These are phyloP conservation scores for Castanopsis chinensis DNA, from an alignment of 306 rosid genomes.

Conservation along the genomic window DNA sequence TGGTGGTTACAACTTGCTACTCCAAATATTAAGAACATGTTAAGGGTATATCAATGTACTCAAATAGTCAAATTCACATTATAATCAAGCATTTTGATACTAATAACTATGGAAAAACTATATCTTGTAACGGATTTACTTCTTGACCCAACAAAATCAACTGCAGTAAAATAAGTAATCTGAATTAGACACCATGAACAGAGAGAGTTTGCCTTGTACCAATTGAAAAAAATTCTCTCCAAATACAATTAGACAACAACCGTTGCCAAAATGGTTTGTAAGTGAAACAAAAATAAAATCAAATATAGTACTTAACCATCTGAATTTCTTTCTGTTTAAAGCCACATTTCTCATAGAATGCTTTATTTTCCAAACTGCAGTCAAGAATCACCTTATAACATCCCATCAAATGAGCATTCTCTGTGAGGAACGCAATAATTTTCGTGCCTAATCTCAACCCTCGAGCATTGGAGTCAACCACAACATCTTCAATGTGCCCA, in stretches of 20 bases:
- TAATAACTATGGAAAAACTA: too few species aligned
- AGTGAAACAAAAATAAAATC: conserved; percentile 14
- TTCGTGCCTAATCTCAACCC: too few species aligned
- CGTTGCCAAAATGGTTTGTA: background rate
- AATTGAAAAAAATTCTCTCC: background rate
- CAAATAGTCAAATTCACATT: background rate
- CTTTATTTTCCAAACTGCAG: too few species aligned
- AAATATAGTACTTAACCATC: conserved; percentile 67
- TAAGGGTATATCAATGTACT: background rate
- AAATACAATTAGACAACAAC: background rate
- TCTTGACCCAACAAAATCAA: background rate
- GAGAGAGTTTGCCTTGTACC: background rate
- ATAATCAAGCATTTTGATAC: background rate
- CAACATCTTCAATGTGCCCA: too few species aligned
- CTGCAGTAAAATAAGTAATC: background rate
- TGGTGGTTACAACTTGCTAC: too few species aligned
- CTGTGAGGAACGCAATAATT: too few species aligned
- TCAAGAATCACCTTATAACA: too few species aligned
- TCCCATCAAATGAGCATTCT: too few species aligned
- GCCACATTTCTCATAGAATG: conserved; percentile 78
- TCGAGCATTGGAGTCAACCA: too few species aligned
- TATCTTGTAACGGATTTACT: background rate
- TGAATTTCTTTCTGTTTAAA: conserved; percentile 55
- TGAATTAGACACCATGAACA: background rate
- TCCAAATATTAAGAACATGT: background rate